Base-by-base conservation (phyloP, 1,284 basidiomycete genomes). In the Lentinus polychrous region DNA sequence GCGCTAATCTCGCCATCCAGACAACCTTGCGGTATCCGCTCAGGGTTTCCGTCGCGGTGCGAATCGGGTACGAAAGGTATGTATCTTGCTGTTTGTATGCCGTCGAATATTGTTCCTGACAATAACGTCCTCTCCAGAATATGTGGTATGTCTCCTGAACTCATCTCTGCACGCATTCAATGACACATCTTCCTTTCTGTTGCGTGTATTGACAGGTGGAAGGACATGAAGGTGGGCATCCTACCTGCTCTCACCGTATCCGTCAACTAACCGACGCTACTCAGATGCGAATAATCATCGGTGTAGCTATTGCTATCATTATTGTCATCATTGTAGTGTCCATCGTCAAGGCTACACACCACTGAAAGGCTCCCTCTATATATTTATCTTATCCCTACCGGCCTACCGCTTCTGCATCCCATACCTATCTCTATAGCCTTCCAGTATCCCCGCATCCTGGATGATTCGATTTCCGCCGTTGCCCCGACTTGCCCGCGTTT, bases 31-130 rank as follows among this genome's bases (percentile, higher is more conserved):
- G 24, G 91, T 97, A 34, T 97, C 94, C n/a, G 96, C 95, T 10
- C 96, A 99, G 73, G 94, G 94, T 24, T 99, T 99, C 83, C 84
- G 94, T 54, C 81, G 92, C 57, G 94, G 95, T 55, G 96, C 96
- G 46, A 97, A 96, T 74, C 81, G 92, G 54, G 96, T 99, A 43
- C 85, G 95, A 67, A 99, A 99, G 80, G 92, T 94, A 64, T 75
- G 94, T 82, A 8, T 27, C 4, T 27, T 42, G 17, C 7, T n/a
- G 6, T 17, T 22, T 32, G 12, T 33, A 27, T 34, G 36, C 11
- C 14, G 17, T 34, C 18, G n/a, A 27, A n/a, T 2, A 39, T 18
- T 40, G 31, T 48, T 2, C 24, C 14, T 32, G 27, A 35, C 17
- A 20, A 14, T 38, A 15, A 27, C 27, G 27, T 27, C 27, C 27